A percentile compares a stretch with the other conserved stretches of the same genome.
phyloP scores from a whole-genome alignment of 768 basidiomycete genomes.

The Cytidiella melzeri region DNA sequence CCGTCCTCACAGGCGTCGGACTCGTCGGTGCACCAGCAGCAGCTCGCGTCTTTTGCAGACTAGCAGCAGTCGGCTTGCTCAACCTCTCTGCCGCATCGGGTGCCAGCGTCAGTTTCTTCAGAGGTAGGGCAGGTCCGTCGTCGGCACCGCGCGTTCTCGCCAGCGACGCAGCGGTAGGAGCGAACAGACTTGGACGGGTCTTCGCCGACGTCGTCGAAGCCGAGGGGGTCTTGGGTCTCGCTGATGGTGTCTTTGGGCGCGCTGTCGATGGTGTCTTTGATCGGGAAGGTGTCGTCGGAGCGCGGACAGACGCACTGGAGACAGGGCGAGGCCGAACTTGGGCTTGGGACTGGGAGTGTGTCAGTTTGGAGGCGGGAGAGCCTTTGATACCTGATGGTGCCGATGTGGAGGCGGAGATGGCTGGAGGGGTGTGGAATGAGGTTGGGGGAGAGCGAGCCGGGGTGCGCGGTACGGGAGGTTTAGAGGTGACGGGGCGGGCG shows the following conservation, averaged over 20 bases:
- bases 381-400: conserved; percentile 14
- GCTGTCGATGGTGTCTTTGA: conserved; percentile 22
- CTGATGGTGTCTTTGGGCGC: conserved; percentile 25
- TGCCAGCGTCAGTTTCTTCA: conserved; percentile 49
- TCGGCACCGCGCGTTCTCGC: conserved; percentile 52
- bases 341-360: conserved; percentile 19
- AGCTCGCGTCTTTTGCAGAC: conserved; percentile 55
- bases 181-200: conserved; percentile 51
- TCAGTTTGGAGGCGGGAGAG: conserved; percentile 13
- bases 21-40: conserved; percentile 9
- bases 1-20: conserved; percentile 16
- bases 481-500: conserved; percentile 16
- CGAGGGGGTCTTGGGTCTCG: conserved; percentile 20
- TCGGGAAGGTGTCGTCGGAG: conserved; percentile 44
- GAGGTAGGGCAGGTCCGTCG: conserved; percentile 25
- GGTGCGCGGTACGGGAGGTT: conserved; percentile 15
- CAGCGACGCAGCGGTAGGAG: conserved; percentile 79
- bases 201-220: conserved; percentile 38
- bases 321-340: conserved; percentile 20
- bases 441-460: conserved; percentile 25
- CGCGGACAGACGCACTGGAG: conserved; percentile 29
- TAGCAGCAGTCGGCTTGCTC: conserved; percentile 80
- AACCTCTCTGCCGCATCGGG: conserved; percentile 56
- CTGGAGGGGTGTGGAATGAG: conserved; percentile 14
- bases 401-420: conserved; percentile 12